These are phyloP conservation scores for Aspergillus heteromorphus DNA, from an alignment of 495 filamentous ascomycete genomes.

Conservation along the genomic window DNA sequence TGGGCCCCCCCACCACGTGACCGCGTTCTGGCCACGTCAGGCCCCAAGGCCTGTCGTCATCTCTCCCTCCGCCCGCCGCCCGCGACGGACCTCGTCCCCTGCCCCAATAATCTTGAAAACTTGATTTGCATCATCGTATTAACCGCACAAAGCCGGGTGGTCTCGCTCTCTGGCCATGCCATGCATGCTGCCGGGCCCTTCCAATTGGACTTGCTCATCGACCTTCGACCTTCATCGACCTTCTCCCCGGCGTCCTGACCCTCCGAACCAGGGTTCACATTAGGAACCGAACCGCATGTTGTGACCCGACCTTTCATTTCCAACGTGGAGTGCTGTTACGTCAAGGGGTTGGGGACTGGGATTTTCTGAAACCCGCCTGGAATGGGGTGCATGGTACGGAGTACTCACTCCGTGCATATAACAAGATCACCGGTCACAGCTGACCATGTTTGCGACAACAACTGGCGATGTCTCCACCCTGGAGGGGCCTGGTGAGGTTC, in stretches of 20 bases:
- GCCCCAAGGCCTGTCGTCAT: conserved; percentile 1
- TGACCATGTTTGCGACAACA: too few relatives aligned
- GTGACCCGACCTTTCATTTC: not conserved
- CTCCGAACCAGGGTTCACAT: not conserved
- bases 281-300: not conserved
- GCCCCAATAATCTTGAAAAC: not conserved
- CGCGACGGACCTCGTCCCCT: too few relatives aligned
- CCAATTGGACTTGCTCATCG: not conserved
- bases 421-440: too few relatives aligned
- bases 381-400: too few relatives aligned
- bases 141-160: not conserved
- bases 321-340: not conserved
- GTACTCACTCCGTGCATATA: too few relatives aligned
- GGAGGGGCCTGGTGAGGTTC: too few relatives aligned
- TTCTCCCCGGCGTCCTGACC: not conserved
- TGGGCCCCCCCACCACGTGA: not conserved
- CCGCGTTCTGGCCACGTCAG: conserved; percentile 2
- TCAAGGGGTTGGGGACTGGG: too few relatives aligned
- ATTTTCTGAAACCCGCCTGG: too few relatives aligned
- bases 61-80: not conserved
- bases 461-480: too few relatives aligned
- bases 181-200: not conserved
- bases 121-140: not conserved
- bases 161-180: not conserved
- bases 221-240: too few relatives aligned